phyloP scores from a whole-genome alignment of 1,284 basidiomycete species.

The Butyriboletus regius region DNA sequence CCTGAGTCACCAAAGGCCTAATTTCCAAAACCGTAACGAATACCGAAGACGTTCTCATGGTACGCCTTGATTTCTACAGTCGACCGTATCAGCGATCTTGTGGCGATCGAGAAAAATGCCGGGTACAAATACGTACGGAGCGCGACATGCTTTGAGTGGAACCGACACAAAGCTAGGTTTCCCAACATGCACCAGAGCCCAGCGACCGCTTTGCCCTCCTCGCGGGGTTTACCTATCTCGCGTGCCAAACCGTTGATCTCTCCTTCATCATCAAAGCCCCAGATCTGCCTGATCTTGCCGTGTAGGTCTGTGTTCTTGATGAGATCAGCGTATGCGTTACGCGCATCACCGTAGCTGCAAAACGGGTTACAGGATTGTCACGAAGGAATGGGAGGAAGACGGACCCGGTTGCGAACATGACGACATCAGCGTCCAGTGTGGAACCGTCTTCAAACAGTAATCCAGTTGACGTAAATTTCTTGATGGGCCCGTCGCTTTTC shows the following conservation, averaged over 20 bases:
- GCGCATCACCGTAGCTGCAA: constrained; percentile 30
- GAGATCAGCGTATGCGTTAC: constrained; percentile 24
- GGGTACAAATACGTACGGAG: constrained; percentile 30
- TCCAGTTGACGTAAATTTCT: constrained; percentile 48
- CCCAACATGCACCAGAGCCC: constrained; percentile 43
- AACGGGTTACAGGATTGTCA: constrained; percentile 12
- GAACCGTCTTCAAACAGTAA: constrained; percentile 62
- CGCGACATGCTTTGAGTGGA: constrained; percentile 38
- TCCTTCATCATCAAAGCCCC: constrained; percentile 60
- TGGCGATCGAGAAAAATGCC: not conserved
- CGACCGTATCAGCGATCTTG: constrained; percentile 39
- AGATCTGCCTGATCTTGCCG: constrained; percentile 38
- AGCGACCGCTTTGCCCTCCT: constrained; percentile 29
- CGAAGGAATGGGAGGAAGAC: constrained; percentile 2
- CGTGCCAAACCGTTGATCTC: constrained; percentile 53
- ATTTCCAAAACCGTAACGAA: constrained; percentile 29
- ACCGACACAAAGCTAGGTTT: constrained; percentile 34
- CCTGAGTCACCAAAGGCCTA: not conserved
- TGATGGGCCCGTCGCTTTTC: constrained; percentile 55
- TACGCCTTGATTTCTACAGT: constrained; percentile 54
- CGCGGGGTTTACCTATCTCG: constrained; percentile 44
- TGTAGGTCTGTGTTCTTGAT: constrained; percentile 26
- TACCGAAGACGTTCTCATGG: constrained; percentile 45
- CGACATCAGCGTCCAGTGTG: constrained; percentile 53
- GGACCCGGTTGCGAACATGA: constrained; percentile 59